A percentile compares a stretch with the other conserved stretches of the same genome.
Evolutionary conservation across 371 early-diverging fungal species (phyloP).

Genomic region (Dichotomocladium elegans): DNA sequence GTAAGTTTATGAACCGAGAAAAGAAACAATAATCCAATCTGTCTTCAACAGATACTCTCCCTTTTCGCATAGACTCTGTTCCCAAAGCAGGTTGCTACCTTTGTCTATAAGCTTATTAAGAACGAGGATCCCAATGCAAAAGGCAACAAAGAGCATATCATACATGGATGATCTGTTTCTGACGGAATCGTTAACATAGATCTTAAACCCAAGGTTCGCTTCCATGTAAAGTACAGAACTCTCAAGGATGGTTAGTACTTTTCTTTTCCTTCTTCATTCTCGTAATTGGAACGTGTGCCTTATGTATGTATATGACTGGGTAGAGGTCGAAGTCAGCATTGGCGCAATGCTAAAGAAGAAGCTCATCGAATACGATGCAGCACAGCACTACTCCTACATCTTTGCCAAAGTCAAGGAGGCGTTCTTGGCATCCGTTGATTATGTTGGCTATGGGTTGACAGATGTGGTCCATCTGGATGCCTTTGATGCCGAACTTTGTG

Average conservation of each 20-base stretch:
- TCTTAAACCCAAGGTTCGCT: slow-evolving; percentile 49
- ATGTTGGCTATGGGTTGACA: slow-evolving; percentile 58
- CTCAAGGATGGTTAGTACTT: slow-evolving; percentile 55
- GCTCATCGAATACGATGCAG: slow-evolving; percentile 39
- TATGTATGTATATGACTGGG: background rate
- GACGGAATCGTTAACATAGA: background rate
- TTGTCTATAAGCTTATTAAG: slow-evolving; percentile 60
- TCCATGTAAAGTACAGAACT: slow-evolving; percentile 50
- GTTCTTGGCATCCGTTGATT: slow-evolving; percentile 51
- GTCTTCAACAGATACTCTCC: background rate
- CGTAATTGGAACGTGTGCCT: background rate
- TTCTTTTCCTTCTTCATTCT: background rate
- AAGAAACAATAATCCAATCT: background rate
- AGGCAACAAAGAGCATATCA: background rate
- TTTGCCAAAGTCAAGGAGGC: slow-evolving; percentile 51
- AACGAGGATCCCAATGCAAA: slow-evolving; percentile 14
- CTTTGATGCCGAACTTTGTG: slow-evolving; percentile 53
- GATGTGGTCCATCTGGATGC: slow-evolving; percentile 58
- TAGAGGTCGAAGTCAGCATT: slow-evolving; percentile 66
- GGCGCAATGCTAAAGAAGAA: slow-evolving; percentile 39
- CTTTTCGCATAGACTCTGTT: slow-evolving; percentile 44
- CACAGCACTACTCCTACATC: slow-evolving; percentile 52
- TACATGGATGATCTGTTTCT: background rate
- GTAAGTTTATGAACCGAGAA: slow-evolving; percentile 18
- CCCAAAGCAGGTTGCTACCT: slow-evolving; percentile 58